Base-by-base conservation (phyloP, 768 basidiomycete species). In the Leccinum uliginosum region DNA sequence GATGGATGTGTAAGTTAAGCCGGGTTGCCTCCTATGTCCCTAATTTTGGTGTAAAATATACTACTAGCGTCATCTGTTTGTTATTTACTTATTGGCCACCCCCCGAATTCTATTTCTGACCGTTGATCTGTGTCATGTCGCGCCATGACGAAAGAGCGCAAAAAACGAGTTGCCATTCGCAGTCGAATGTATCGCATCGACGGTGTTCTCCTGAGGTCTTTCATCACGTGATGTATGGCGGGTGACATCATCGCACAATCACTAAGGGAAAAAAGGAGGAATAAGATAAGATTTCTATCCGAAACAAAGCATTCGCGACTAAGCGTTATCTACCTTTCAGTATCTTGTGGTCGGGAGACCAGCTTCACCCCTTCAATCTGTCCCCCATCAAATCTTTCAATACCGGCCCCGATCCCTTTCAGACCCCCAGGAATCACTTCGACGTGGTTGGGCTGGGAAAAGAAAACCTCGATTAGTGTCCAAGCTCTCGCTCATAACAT, bases 341-440 rank as follows among this genome's bases (percentile, higher is more conserved):
- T 78, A 50, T 80, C 79, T 62, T 75, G 73, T 8, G 79, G 80
- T 49, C 62, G 71, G 54, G 67, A 71, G 51, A 81, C 71, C 35
- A 82, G 62, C 63, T 81, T 81, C 24, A 73, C 63, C 4, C 76
- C 78, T 47, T 77, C 78, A 17, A 81, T 73, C 58, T 74, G 64
- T 30, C 73, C 72, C 4, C 69, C 66, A 57, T 74, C 66, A 62
- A 83, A 62, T 46, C 74, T 69, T 63, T 73, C 68, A 49, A 83
- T 62, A 9, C 76, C 82, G 12, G 65, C 66, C 32, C 65, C 62
- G 45, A 82, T 75, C 11, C 75, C 80, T 29, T 64, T 68, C 23
- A 82, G 65, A 8, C 81, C 81, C 12, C 70, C 70, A 0, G 73
- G 65, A 12, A 82, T 53, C 15, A 75, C 62, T 53, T 80, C 76